Percentiles rank a stretch among this genome's conserved stretches.
Conservation (phyloP, 441 rosid species). For the Syzygium syzygioides region DNA sequence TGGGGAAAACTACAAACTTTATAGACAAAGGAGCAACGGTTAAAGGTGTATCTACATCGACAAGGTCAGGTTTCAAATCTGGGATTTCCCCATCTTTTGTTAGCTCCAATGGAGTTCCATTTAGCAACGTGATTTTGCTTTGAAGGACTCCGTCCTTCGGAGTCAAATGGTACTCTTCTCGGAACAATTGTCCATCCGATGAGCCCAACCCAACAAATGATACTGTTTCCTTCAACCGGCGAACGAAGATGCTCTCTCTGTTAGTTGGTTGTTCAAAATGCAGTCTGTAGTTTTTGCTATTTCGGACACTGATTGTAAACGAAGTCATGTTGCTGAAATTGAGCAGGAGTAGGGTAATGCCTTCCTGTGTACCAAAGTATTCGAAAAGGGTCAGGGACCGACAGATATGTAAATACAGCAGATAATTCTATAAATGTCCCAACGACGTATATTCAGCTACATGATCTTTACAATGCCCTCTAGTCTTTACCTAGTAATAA, state of each 20-base stretch:
- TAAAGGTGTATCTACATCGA: constrained; percentile 40
- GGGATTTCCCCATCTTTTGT: constrained; percentile 61
- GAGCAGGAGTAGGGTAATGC: constrained; percentile 78
- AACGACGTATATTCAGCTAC: neutral
- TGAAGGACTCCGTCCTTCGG: constrained; percentile 55
- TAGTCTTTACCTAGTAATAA: neutral
- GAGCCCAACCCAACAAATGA: constrained; percentile 63
- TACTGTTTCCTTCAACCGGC: constrained; percentile 42
- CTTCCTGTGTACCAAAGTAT: constrained; percentile 37
- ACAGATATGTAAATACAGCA: neutral
- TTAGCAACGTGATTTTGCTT: constrained; percentile 69
- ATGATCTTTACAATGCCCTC: neutral
- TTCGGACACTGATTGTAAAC: constrained; percentile 38
- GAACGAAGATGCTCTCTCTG: constrained; percentile 27
- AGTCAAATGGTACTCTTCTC: constrained; percentile 92
- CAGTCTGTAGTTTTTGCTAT: constrained; percentile 27
- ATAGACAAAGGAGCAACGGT: constrained; percentile 53
- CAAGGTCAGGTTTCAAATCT: constrained; percentile 45
- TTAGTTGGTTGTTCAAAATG: constrained; percentile 3
- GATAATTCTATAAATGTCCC: neutral
- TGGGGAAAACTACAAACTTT: constrained; percentile 72
- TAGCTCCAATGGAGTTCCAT: constrained; percentile 60
- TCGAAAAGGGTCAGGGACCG: neutral
- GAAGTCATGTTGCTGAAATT: constrained; percentile 69
- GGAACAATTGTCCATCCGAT: constrained; percentile 29